These are phyloP conservation scores for Crithidia fasciculata DNA, from an alignment of 208 protist genomes.

Conservation along the genomic window DNA sequence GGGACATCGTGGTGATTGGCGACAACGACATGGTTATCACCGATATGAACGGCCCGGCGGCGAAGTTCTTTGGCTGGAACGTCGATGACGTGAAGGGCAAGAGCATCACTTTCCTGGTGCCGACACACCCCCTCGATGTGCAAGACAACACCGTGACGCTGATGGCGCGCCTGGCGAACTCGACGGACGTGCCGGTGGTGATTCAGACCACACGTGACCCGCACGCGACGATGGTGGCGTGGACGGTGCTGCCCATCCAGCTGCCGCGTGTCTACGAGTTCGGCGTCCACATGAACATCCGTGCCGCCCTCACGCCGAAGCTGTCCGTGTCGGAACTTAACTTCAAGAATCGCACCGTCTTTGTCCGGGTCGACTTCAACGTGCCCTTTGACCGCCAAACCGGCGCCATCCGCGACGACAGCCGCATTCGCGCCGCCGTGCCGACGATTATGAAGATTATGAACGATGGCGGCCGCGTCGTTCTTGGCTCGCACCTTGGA, in stretches of 20 bases:
- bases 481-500: constrained; percentile 98
- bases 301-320: constrained; percentile 86
- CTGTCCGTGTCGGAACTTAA: constrained; percentile 88
- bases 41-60: constrained; percentile 83
- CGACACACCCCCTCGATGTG: constrained; percentile 84
- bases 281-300: constrained; percentile 89
- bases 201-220: constrained; percentile 89
- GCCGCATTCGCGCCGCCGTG: constrained; percentile 96
- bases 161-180: constrained; percentile 64
- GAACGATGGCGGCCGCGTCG: constrained; percentile 85
- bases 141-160: constrained; percentile 84
- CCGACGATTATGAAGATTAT: constrained; percentile 97
- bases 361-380: constrained; percentile 99
- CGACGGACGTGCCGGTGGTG: constrained; percentile 73
- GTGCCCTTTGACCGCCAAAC: constrained; percentile 95
- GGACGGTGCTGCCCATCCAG: constrained; percentile 81
- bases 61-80: constrained; percentile 81
- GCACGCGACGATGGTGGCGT: constrained; percentile 88
- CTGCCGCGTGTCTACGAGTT: constrained; percentile 88
- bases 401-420: constrained; percentile 94
- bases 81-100: constrained; percentile 79
- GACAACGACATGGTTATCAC: constrained; percentile 91
- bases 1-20: constrained; percentile 89
- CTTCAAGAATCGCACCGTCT: constrained; percentile 92
- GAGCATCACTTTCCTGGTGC: constrained; percentile 90